Conservation (phyloP, 208 protist species). For the Leishmania gerbilli region DNA sequence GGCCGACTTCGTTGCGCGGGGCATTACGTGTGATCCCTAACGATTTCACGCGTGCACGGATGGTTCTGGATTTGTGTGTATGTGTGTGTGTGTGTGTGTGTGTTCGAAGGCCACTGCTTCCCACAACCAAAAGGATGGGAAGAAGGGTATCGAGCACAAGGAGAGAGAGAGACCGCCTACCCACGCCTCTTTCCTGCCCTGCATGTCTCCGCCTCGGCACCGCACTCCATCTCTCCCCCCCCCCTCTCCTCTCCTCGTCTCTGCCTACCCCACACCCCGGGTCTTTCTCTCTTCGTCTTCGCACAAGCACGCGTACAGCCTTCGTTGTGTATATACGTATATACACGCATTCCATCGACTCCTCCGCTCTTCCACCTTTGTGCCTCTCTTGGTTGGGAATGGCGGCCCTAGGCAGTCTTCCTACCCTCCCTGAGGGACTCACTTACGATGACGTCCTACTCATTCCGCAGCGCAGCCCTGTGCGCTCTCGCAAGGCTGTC, state of each 20-base stretch:
- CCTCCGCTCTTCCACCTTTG: neutral
- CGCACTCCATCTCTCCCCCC: neutral
- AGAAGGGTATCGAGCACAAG: neutral
- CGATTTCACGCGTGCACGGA: neutral
- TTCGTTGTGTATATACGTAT: neutral
- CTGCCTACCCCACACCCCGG: neutral
- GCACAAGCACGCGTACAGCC: neutral
- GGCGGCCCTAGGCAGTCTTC: slow-evolving; percentile 35
- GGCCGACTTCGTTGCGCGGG: neutral
- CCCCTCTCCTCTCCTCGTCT: neutral
- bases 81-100: neutral
- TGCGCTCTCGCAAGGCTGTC: slow-evolving; percentile 75
- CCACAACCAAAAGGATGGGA: neutral
- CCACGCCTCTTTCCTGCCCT: neutral
- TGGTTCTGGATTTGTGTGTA: neutral
- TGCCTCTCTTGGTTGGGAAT: slow-evolving; percentile 9
- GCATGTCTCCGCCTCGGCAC: neutral
- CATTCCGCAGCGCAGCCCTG: slow-evolving; percentile 75
- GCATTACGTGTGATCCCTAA: neutral
- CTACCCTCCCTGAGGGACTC: slow-evolving; percentile 53
- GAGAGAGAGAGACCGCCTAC: neutral
- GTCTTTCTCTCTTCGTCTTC: neutral
- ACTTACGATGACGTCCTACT: slow-evolving; percentile 93
- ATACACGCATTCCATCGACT: neutral
- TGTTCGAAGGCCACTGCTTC: neutral